phyloP scores from a whole-genome alignment of 208 protist species.

The Tetramitus jugosus region DNA sequence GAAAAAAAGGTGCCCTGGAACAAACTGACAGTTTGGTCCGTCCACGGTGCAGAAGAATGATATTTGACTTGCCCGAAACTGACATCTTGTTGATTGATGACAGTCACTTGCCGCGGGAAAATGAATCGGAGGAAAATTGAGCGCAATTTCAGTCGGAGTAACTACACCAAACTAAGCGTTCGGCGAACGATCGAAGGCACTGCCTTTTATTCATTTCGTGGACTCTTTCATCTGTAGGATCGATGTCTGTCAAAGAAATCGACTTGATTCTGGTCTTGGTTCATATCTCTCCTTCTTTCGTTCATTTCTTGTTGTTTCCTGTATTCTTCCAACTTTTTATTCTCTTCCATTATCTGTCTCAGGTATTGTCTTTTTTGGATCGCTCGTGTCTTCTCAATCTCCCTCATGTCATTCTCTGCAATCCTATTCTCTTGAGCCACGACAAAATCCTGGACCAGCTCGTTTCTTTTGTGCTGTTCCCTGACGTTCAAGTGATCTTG shows the following conservation, averaged over 20 bases:
- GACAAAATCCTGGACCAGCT: neutral
- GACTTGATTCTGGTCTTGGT: neutral
- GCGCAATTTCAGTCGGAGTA: too few species aligned
- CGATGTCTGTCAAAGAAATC: neutral
- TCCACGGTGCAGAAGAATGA: too few species aligned
- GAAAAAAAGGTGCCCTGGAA: too few species aligned
- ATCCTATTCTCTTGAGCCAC: neutral
- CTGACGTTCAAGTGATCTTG: neutral
- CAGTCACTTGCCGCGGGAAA: too few species aligned
- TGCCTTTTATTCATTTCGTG: too few species aligned
- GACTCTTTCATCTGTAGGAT: neutral
- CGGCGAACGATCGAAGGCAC: too few species aligned
- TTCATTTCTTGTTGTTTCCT: neutral
- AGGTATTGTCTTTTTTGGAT: neutral
- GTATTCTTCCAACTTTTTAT: neutral
- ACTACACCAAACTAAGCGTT: too few species aligned
- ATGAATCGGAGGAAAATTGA: too few species aligned
- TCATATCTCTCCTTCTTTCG: neutral
- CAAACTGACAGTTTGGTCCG: too few species aligned
- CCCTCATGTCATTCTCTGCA: neutral
- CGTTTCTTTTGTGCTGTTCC: neutral
- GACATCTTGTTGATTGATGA: too few species aligned
- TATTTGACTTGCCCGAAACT: too few species aligned
- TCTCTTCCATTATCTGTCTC: neutral
- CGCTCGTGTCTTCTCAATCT: neutral